Evolutionary conservation across 1,284 basidiomycete species (phyloP).

Genomic region (Ustilago tritici): DNA sequence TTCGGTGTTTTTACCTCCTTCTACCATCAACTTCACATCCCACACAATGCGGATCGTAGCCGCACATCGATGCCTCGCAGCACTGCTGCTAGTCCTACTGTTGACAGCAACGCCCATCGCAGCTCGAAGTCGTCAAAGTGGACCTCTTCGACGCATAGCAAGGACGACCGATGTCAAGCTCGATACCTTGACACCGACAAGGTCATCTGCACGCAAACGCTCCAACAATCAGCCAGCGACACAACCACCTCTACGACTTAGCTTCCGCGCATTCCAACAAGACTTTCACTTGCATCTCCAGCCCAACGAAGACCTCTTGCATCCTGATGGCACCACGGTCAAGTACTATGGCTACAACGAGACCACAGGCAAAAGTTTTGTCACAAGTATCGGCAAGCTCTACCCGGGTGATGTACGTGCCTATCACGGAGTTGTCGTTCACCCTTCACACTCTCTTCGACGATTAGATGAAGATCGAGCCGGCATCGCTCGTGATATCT

Average conservation of each 20-base stretch:
- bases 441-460: slow-evolving; percentile 36
- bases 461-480: slow-evolving; percentile 55
- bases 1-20: background rate
- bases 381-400: slow-evolving; percentile 38
- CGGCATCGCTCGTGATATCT: slow-evolving; percentile 52
- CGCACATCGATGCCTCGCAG: slow-evolving; percentile 30
- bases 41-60: slow-evolving; percentile 16
- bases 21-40: background rate
- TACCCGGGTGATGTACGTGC: slow-evolving; percentile 56
- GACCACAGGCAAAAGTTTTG: slow-evolving; percentile 34
- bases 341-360: slow-evolving; percentile 45
- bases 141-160: slow-evolving; percentile 40
- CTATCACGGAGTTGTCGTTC: slow-evolving; percentile 63
- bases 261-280: slow-evolving; percentile 60
- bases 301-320: slow-evolving; percentile 58
- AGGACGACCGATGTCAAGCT: slow-evolving; percentile 34
- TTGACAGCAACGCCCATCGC: slow-evolving; percentile 18
- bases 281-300: slow-evolving; percentile 58
- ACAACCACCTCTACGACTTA: slow-evolving; percentile 49
- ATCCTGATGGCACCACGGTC: slow-evolving; percentile 58
- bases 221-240: slow-evolving; percentile 8
- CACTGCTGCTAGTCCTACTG: slow-evolving; percentile 27
- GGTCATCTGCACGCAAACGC: slow-evolving; percentile 8
- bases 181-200: slow-evolving; percentile 13
- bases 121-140: slow-evolving; percentile 37